A percentile compares a stretch with the other conserved stretches of the same genome.
Evolutionary conservation across 78 protist species (phyloP).

Genomic region (Isochrysis galbana): DNA sequence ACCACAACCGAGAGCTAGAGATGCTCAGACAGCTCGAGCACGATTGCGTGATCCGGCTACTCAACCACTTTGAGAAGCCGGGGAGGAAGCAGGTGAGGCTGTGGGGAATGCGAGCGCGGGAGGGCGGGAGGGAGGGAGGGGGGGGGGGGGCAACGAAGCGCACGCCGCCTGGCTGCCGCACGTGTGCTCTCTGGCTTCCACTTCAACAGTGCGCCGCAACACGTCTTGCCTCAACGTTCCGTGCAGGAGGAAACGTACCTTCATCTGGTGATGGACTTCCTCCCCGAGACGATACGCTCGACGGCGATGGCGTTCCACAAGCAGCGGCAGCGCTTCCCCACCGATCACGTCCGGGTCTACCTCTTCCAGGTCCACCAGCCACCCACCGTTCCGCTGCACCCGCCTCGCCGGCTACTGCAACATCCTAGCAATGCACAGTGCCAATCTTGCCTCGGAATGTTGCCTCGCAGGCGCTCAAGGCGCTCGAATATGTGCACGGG

Average conservation of each 20-base stretch:
- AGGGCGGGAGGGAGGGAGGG: too few species aligned
- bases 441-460: too few species aligned
- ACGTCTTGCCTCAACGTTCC: too few species aligned
- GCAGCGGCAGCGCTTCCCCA: slow-evolving; percentile 75
- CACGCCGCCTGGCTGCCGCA: too few species aligned
- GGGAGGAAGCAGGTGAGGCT: slow-evolving; percentile 81
- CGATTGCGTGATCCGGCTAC: slow-evolving; percentile 86
- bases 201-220: too few species aligned
- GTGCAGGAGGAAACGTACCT: slow-evolving; percentile 67
- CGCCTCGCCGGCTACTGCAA: too few species aligned
- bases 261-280: slow-evolving; percentile 96
- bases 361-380: slow-evolving; percentile 53
- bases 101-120: too few species aligned
- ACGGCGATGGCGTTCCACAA: slow-evolving; percentile 74
- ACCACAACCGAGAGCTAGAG: slow-evolving; percentile 95
- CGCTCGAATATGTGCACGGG: slow-evolving; percentile 82
- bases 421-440: too few species aligned
- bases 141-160: too few species aligned
- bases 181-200: too few species aligned
- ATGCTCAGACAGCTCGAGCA: slow-evolving; percentile 92
- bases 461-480: slow-evolving; percentile 87
- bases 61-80: slow-evolving; percentile 81
- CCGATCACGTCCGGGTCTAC: slow-evolving; percentile 79
- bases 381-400: too few species aligned
- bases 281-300: slow-evolving; percentile 96